Evolutionary conservation across 768 basidiomycete genomes (phyloP).

Genomic region (Phanerodontia chrysosporium): DNA sequence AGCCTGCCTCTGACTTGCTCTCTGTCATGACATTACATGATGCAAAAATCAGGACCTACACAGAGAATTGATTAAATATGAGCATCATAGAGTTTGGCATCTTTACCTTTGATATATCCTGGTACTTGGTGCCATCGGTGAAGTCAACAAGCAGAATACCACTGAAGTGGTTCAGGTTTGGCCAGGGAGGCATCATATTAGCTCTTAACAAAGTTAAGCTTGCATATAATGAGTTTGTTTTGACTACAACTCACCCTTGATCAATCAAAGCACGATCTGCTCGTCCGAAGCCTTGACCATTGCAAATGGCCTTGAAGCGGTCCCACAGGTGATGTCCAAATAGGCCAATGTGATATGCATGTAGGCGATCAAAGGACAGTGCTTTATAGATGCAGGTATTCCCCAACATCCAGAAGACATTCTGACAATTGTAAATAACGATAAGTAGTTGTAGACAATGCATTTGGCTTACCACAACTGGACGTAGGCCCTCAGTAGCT

Average conservation of each 20-base stretch:
- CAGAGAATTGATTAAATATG: background rate
- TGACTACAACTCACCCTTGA: background rate
- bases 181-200: background rate
- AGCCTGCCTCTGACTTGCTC: background rate
- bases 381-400: conserved; percentile 31
- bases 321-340: conserved; percentile 2
- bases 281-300: background rate
- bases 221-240: too few relatives aligned
- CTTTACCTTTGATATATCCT: background rate
- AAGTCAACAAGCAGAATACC: background rate
- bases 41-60: background rate
- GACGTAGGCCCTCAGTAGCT: conserved; percentile 18
- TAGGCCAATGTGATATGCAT: conserved; percentile 6
- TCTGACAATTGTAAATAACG: conserved; percentile 17
- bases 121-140: background rate
- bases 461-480: conserved; percentile 15
- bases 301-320: background rate
- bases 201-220: background rate
- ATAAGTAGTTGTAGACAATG: background rate
- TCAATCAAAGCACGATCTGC: background rate
- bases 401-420: conserved; percentile 35
- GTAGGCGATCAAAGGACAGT: conserved; percentile 26
- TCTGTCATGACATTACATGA: background rate
- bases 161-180: background rate
- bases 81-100: background rate